Evolutionary conservation across 768 basidiomycete genomes (phyloP).

Genomic region (Suillus decipiens): DNA sequence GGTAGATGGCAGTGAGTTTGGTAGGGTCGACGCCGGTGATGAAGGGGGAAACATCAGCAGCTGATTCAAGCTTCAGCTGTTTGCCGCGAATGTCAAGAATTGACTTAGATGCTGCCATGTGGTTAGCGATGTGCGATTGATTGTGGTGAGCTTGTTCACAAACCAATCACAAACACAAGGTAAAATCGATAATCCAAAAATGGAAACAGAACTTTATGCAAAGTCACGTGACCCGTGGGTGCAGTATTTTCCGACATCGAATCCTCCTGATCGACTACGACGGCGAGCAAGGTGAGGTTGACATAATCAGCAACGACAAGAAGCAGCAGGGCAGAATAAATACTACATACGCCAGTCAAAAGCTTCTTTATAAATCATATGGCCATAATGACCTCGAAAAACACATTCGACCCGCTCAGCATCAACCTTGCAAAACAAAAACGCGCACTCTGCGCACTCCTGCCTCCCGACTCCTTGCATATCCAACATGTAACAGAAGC

Average conservation of each 20-base stretch:
- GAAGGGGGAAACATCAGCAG: constrained; percentile 74
- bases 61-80: constrained; percentile 73
- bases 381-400: not conserved
- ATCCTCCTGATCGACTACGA: not conserved
- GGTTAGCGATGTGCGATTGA: constrained; percentile 4
- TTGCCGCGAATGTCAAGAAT: constrained; percentile 32
- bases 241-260: not conserved
- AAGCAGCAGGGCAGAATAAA: not conserved
- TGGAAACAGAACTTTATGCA: constrained; percentile 13
- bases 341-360: not conserved
- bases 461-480: constrained; percentile 46
- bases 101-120: constrained; percentile 21
- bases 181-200: constrained; percentile 22
- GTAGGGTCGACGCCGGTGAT: constrained; percentile 64
- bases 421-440: constrained; percentile 62
- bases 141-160: not conserved
- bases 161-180: not conserved
- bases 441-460: constrained; percentile 42
- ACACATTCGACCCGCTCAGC: constrained; percentile 54
- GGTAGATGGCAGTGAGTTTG: constrained; percentile 81
- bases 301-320: constrained; percentile 9
- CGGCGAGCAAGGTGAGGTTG: not conserved
- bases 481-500: constrained; percentile 39
- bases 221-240: constrained; percentile 23
- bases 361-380: not conserved